Evolutionary conservation across 371 early-diverging fungal species (phyloP).

Genomic region (Mortierella sp.): DNA sequence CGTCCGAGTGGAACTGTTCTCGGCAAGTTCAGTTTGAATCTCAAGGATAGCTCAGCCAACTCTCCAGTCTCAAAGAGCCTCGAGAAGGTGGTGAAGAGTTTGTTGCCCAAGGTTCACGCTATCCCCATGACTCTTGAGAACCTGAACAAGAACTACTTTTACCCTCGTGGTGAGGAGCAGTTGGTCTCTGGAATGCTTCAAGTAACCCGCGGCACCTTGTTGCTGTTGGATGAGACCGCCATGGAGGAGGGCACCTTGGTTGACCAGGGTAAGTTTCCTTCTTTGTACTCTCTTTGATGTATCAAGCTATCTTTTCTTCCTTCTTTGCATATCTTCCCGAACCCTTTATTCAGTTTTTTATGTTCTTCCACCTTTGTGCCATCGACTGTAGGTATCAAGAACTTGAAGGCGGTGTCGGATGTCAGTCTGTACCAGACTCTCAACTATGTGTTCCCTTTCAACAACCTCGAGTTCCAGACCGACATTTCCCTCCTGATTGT

Average conservation of each 20-base stretch:
- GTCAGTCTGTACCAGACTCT: conserved; percentile 69
- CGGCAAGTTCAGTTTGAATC: conserved; percentile 55
- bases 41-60: conserved; percentile 22
- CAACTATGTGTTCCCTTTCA: conserved; percentile 71
- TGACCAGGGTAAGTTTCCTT: conserved; percentile 61
- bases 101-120: conserved; percentile 62
- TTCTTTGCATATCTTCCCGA: neutral
- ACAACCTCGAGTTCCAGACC: conserved; percentile 71
- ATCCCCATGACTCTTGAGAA: conserved; percentile 65
- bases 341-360: neutral
- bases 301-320: neutral
- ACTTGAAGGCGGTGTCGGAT: conserved; percentile 68
- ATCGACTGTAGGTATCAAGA: conserved; percentile 65
- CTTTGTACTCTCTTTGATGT: neutral
- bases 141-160: conserved; percentile 64
- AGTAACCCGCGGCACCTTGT: conserved; percentile 65
- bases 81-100: conserved; percentile 39
- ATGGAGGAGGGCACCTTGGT: conserved; percentile 72
- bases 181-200: conserved; percentile 72
- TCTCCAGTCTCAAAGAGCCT: conserved; percentile 20
- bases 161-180: conserved; percentile 65
- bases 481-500: conserved; percentile 67
- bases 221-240: conserved; percentile 73
- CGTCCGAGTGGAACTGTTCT: conserved; percentile 40
- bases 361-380: too few relatives aligned